Conservation (phyloP, 2,329 filamentous ascomycete genomes). For the Phialocephala sp. region DNA sequence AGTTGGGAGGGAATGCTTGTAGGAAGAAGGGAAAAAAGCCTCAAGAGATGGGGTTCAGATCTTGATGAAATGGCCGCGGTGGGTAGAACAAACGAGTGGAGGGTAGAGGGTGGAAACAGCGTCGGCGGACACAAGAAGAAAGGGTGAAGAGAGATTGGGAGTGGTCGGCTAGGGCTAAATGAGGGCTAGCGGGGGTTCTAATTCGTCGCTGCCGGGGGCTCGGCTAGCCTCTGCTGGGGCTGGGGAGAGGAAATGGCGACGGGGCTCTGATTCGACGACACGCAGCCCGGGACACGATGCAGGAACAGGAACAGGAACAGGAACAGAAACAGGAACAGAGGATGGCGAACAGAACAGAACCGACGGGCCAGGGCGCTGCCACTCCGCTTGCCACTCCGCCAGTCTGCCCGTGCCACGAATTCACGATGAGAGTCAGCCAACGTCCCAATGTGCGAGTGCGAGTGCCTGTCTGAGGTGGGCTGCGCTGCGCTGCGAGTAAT, state of each 20-base stretch:
- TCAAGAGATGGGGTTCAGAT: constrained; percentile 28
- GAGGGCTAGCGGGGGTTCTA: background rate
- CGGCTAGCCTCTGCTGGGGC: background rate
- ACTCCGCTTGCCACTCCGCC: too few relatives aligned
- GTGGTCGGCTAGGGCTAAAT: constrained; percentile 1
- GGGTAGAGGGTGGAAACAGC: constrained; percentile 3
- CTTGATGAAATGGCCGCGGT: constrained; percentile 24
- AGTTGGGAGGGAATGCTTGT: constrained; percentile 43
- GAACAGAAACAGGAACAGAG: too few relatives aligned
- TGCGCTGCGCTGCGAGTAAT: too few relatives aligned
- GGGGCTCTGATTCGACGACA: background rate
- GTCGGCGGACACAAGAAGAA: background rate
- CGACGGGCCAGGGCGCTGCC: too few relatives aligned
- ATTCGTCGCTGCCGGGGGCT: constrained; percentile 2
- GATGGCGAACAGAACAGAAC: too few relatives aligned
- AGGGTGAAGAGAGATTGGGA: constrained; percentile 22
- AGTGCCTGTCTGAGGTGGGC: too few relatives aligned
- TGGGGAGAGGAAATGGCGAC: constrained; percentile 1
- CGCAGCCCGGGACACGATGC: too few relatives aligned
- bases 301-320: too few relatives aligned
- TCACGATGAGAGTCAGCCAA: too few relatives aligned
- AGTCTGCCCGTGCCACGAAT: too few relatives aligned
- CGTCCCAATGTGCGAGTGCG: too few relatives aligned
- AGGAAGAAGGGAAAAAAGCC: constrained; percentile 24
- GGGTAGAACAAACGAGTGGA: constrained; percentile 21